A percentile compares a stretch with the other conserved stretches of the same genome.
These are phyloP conservation scores for Glutinoglossum americanum DNA, from an alignment of 495 filamentous ascomycete species.

Conservation along the genomic window DNA sequence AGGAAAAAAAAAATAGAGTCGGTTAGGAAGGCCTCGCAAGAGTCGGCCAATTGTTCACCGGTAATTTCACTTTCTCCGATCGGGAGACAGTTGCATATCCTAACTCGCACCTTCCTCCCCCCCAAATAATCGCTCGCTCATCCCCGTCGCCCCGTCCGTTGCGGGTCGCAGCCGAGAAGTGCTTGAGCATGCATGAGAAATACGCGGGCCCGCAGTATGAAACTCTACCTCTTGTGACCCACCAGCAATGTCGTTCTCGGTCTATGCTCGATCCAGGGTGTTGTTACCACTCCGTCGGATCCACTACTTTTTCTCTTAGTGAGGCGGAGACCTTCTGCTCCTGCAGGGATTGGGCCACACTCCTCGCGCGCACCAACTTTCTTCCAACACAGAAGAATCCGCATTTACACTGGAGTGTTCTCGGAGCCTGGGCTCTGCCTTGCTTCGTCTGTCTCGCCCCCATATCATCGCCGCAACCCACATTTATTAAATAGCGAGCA, in stretches of 20 bases:
- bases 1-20: no score
- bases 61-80: neutral
- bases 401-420: neutral
- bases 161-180: neutral
- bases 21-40: neutral
- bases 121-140: neutral
- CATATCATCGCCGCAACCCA: neutral
- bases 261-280: neutral
- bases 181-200: neutral
- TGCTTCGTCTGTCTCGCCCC: neutral
- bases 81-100: neutral
- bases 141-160: neutral
- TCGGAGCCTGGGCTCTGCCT: neutral
- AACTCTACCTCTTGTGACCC: neutral
- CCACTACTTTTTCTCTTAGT: neutral
- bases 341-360: neutral
- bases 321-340: neutral
- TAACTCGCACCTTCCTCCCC: neutral
- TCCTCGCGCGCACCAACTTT: neutral
- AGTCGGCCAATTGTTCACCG: neutral
- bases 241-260: neutral
- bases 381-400: neutral
- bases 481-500: neutral
- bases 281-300: neutral
- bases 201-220: neutral